These are phyloP conservation scores for Vicia villosa DNA, from an alignment of 306 rosid genomes.

Conservation along the genomic window DNA sequence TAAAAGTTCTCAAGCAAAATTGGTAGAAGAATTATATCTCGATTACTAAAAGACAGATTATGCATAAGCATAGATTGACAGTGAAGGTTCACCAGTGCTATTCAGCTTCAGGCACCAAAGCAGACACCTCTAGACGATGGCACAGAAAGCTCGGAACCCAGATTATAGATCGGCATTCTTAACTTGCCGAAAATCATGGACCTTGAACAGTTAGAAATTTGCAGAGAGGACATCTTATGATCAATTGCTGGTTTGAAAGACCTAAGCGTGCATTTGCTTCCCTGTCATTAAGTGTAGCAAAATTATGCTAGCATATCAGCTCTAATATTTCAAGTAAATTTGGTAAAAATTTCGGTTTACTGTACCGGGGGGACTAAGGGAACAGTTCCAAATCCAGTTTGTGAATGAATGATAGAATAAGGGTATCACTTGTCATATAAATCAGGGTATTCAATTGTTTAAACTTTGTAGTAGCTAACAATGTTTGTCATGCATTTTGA, in stretches of 20 bases:
- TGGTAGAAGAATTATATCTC: conserved; percentile 18
- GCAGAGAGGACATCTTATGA: conserved; percentile 61
- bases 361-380: background rate
- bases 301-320: conserved; percentile 55
- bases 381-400: conserved; percentile 30
- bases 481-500: conserved; percentile 9
- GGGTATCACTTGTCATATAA: conserved; percentile 30
- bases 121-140: conserved; percentile 52
- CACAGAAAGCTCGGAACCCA: conserved; percentile 44
- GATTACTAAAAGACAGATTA: conserved; percentile 32
- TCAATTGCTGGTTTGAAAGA: conserved; percentile 65
- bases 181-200: conserved; percentile 57
- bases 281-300: conserved; percentile 74
- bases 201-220: conserved; percentile 56
- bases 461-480: background rate
- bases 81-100: conserved; percentile 61
- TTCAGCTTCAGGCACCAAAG: conserved; percentile 62
- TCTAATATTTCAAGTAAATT: conserved; percentile 34
- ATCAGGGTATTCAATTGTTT: conserved; percentile 9
- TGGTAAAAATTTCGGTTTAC: conserved; percentile 15
- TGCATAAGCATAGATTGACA: conserved; percentile 40
- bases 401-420: conserved; percentile 15
- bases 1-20: conserved; percentile 24
- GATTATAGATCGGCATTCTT: conserved; percentile 45
- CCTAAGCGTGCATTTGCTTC: conserved; percentile 72